Base-by-base conservation (phyloP, 2,329 filamentous ascomycete genomes). In the Sporothrix protearum region DNA sequence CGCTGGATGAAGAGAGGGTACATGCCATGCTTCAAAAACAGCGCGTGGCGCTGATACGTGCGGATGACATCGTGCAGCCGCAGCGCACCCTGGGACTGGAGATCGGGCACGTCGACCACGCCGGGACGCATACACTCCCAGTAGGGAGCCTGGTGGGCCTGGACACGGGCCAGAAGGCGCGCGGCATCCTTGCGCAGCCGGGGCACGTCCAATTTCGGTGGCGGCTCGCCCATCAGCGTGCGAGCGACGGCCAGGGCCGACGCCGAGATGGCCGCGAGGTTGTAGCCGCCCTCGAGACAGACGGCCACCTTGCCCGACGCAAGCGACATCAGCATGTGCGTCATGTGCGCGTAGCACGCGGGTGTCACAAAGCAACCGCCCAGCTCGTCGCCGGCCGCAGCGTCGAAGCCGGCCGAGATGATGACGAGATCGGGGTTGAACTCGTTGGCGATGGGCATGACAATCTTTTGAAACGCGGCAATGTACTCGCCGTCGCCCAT, bases 401-500 rank as follows among this genome's bases (percentile, higher is more conserved):
- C 96, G 79, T 99, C 96, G 76, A 99, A 99, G 0, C 96, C 96
- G 55, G 96, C 94, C 25, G 96, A 96, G 71, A 99, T 91, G 75
- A 99, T 96, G 36, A 98, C 94, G 22, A 99, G 83, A 78, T 99
- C 96, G 0, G 96, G 96, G 76, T 96, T 86, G 79, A 98, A 99
- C 77, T 99, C 95, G 59, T 90, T 89, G 0, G 94, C 94, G 72
- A 98, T 96, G 0, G 96, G 96, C 93, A 99, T 97, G 59, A 99
- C 90, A 47, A 98, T 91, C 78, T 94, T 91, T 77, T 99, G 94
- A 77, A 99, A 99, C 1, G 96, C 96, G 66, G 93, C 95, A 82
- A 99, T 89, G 80, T 99, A 99, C 80, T 99, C 96, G 4, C 93
- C 94, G 80, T 99, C 96, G 0, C 94, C 94, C 93, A 99, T 97